A percentile compares a stretch with the other conserved stretches of the same genome.
These are phyloP conservation scores for Margaritispora aquatica DNA, from an alignment of 495 filamentous ascomycete genomes.

Conservation along the genomic window DNA sequence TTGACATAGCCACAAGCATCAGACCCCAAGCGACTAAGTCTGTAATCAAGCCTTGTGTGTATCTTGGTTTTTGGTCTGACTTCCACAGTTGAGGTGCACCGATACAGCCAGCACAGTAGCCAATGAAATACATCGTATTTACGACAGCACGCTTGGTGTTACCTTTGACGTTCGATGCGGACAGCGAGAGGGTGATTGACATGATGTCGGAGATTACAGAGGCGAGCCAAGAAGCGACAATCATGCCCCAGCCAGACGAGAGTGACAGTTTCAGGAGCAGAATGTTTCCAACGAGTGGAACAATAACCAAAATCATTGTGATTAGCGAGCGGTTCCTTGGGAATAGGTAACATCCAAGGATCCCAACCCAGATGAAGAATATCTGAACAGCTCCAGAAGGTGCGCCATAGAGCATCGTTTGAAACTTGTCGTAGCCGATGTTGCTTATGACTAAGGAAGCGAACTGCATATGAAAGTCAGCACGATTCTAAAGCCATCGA, in stretches of 20 bases:
- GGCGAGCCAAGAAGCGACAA: constrained; percentile 3
- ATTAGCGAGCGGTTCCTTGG: neutral
- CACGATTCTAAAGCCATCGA: no score
- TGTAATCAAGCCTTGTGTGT: neutral
- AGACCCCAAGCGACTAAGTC: constrained; percentile 3
- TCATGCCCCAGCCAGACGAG: neutral
- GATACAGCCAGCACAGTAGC: constrained; percentile 2
- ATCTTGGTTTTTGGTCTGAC: neutral
- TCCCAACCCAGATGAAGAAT: constrained; percentile 4
- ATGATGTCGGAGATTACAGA: constrained; percentile 2
- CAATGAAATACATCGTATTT: constrained; percentile 5
- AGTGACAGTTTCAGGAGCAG: neutral
- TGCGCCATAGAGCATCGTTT: neutral
- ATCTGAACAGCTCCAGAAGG: neutral
- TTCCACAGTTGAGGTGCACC: neutral
- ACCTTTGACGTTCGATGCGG: constrained; percentile 4
- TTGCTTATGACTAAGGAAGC: constrained; percentile 3
- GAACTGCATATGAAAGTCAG: no score
- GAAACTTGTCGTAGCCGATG: constrained; percentile 2
- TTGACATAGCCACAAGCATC: neutral
- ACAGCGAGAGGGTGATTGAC: constrained; percentile 1
- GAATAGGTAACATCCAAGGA: neutral
- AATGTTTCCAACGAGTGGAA: constrained; percentile 1
- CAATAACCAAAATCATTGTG: neutral
- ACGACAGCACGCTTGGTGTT: constrained; percentile 1